Evolutionary conservation across 2,329 filamentous ascomycete genomes (phyloP).

Genomic region (Ambrosiella cleistominuta): DNA sequence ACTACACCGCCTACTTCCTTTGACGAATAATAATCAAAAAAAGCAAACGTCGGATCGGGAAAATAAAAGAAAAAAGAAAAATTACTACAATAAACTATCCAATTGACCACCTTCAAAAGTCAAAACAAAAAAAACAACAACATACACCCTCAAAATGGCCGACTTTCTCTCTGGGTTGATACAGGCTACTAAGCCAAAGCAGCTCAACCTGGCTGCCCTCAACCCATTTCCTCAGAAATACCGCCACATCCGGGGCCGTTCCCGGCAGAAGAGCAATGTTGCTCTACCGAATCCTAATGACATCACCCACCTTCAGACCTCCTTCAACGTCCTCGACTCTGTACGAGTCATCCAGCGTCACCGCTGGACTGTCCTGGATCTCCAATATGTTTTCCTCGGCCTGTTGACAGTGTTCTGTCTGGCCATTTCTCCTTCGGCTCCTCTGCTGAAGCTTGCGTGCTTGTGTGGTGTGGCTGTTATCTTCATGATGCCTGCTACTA

Average conservation of each 20-base stretch:
- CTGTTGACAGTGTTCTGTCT: conserved; percentile 67
- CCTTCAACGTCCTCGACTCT: conserved; percentile 64
- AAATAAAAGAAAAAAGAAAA: background rate
- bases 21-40: background rate
- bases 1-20: background rate
- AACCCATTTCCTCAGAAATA: conserved; percentile 26
- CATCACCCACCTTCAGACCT: conserved; percentile 61
- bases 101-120: background rate
- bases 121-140: background rate
- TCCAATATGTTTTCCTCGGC: conserved; percentile 64
- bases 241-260: conserved; percentile 22
- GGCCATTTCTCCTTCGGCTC: conserved; percentile 64
- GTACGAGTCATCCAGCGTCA: conserved; percentile 58
- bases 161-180: conserved; percentile 23
- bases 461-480: conserved; percentile 50
- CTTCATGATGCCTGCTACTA: conserved; percentile 63
- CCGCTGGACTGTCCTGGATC: conserved; percentile 66
- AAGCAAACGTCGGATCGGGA: background rate
- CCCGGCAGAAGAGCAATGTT: conserved; percentile 24
- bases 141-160: conserved; percentile 18
- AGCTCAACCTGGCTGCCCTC: conserved; percentile 25
- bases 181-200: conserved; percentile 24
- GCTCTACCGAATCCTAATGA: conserved; percentile 29
- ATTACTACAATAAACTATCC: background rate
- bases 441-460: conserved; percentile 57